Evolutionary conservation across 2,329 filamentous ascomycete genomes (phyloP).

Genomic region (Colletotrichum euphorbiae): DNA sequence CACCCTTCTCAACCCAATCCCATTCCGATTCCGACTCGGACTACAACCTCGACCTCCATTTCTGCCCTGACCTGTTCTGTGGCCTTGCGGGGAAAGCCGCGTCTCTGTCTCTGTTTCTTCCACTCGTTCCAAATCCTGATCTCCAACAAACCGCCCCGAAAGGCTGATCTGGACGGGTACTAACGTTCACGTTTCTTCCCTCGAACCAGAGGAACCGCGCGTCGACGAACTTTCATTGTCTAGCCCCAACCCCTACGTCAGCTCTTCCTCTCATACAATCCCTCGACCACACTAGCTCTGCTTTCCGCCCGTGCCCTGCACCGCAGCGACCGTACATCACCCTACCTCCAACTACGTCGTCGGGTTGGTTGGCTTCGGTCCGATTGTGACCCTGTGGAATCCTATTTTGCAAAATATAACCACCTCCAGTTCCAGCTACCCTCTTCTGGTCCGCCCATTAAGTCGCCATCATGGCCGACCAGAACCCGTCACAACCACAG

Average conservation of each 20-base stretch:
- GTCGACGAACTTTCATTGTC: conserved; percentile 10
- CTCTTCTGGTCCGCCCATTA: conserved; percentile 12
- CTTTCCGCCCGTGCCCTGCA: conserved; percentile 21
- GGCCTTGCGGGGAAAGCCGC: conserved; percentile 25
- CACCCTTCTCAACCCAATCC: neutral
- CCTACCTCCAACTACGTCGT: conserved; percentile 25
- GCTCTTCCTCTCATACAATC: conserved; percentile 16
- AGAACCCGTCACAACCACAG: conserved; percentile 32
- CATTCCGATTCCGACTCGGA: conserved; percentile 3
- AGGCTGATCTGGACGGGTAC: conserved; percentile 6
- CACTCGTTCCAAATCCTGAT: neutral
- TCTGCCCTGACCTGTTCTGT: conserved; percentile 5
- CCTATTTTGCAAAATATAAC: conserved; percentile 14
- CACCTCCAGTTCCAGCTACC: conserved; percentile 14
- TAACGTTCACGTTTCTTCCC: neutral
- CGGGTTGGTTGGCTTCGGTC: conserved; percentile 32
- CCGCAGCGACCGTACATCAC: conserved; percentile 17
- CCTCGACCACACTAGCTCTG: conserved; percentile 26
- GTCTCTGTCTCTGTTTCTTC: conserved; percentile 12
- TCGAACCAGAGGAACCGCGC: conserved; percentile 22
- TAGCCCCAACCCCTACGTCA: conserved; percentile 31
- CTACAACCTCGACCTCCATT: conserved; percentile 6
- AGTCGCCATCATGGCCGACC: conserved; percentile 36
- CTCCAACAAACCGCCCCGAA: conserved; percentile 5
- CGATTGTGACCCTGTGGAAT: conserved; percentile 24